Base-by-base conservation (phyloP, 1,139 yeast genomes). In the Kluyveromyces marxianus region DNA sequence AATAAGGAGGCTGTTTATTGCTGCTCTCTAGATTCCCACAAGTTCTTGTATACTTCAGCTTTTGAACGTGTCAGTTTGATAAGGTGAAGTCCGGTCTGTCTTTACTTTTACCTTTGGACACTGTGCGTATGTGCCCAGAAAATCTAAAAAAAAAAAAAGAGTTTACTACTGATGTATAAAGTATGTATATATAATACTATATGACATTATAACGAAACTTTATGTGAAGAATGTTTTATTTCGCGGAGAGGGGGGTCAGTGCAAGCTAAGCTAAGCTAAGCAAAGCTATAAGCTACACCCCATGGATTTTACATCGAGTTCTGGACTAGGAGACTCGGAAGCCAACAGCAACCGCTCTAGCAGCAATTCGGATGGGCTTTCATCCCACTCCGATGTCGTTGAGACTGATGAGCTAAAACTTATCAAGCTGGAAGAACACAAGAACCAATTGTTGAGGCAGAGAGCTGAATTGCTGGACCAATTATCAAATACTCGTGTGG, bases 291-390 rank as follows among this genome's bases (percentile, higher is more conserved):
- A 14, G 21, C 21, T 14, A 14, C 21, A 14, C 26, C 5, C 8
- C n/a, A 35, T 34, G 40, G 40, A 44, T 44, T 44, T 39, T 34
- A 43, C 46, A 25, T 44, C 39, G 32, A 46, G 43, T 41, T 36
- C 39, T 4, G 44, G 39, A 4, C 24, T 28, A 21, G 30, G 24
- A 3, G 43, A 40, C 10, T 40, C 43, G 7, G 42, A 39, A n/a
- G 10, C 30, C 4, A 31, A 8, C 25, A 14, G 21, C 21, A 14
- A 14, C 21, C 21, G 21, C 1, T 6, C 5, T 6, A 29, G 34
- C 25, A 37, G 34, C 25, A 25, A 29, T 10, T 34, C 43, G n/a
- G 27, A 35, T 34, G 35, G 26, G 7, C 32, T 27, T 3, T 32
- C 41, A 7, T 34, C 39, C 2, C 28, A 42, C 35, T 32, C 37